Evolutionary conservation across 2,329 filamentous ascomycete genomes (phyloP).

Genomic region (Neonectria hederae): DNA sequence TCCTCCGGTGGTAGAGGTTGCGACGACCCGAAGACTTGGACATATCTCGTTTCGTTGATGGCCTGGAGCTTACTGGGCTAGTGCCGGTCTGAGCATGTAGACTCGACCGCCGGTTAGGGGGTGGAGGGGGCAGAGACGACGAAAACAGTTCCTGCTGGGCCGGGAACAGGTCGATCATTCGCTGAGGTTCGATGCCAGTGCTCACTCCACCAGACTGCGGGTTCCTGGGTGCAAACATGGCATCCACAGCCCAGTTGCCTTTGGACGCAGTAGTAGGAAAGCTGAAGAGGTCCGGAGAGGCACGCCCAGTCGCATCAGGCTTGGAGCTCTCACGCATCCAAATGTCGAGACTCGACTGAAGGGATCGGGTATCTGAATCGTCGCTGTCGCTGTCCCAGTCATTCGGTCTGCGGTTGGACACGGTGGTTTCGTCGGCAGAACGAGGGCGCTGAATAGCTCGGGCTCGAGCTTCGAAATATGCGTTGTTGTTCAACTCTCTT

Average conservation of each 20-base stretch:
- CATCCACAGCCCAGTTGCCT: slow-evolving; percentile 58
- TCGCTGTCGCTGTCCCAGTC: slow-evolving; percentile 58
- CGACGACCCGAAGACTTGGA: slow-evolving; percentile 35
- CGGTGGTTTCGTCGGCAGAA: slow-evolving; percentile 58
- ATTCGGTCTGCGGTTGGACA: slow-evolving; percentile 51
- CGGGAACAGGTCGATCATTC: slow-evolving; percentile 58
- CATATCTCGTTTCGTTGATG: slow-evolving; percentile 25
- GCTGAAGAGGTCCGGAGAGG: slow-evolving; percentile 64
- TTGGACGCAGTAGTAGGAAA: slow-evolving; percentile 55
- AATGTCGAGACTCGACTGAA: slow-evolving; percentile 63
- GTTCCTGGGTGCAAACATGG: slow-evolving; percentile 54
- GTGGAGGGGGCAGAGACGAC: slow-evolving; percentile 53
- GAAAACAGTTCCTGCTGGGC: slow-evolving; percentile 52
- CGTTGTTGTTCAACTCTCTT: slow-evolving; percentile 34
- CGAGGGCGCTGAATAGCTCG: slow-evolving; percentile 52
- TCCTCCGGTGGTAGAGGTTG: slow-evolving; percentile 32
- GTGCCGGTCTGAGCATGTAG: slow-evolving; percentile 58
- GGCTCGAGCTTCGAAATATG: slow-evolving; percentile 31
- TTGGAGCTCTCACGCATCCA: slow-evolving; percentile 66
- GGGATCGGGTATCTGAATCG: slow-evolving; percentile 53
- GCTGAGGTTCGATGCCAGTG: slow-evolving; percentile 48
- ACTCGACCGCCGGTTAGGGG: slow-evolving; percentile 64
- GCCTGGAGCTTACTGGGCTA: slow-evolving; percentile 25
- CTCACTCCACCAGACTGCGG: slow-evolving; percentile 35
- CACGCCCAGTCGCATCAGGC: slow-evolving; percentile 44